phyloP scores from a whole-genome alignment of 2,329 filamentous ascomycete species.

The Fusarium acutatum region DNA sequence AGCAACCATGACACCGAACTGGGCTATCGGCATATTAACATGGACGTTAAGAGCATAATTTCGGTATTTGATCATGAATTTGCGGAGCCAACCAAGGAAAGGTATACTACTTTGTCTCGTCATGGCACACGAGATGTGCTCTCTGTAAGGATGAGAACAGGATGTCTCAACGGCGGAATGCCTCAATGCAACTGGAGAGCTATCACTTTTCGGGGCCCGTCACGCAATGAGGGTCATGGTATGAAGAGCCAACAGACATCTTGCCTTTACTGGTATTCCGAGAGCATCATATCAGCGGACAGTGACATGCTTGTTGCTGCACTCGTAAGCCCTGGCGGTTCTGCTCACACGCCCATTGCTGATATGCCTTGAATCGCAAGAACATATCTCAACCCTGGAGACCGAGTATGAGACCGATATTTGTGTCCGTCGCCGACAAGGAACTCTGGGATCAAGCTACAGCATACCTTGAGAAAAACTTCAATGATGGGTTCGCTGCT shows the following conservation, averaged over 20 bases:
- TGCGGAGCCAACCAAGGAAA: neutral
- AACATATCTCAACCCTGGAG: neutral
- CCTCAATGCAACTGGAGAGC: neutral
- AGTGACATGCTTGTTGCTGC: constrained; percentile 1
- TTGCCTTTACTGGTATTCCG: constrained; percentile 18
- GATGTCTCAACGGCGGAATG: neutral
- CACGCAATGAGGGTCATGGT: neutral
- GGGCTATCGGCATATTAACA: neutral
- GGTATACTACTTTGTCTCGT: neutral
- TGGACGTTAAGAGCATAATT: neutral
- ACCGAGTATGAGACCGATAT: neutral
- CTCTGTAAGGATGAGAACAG: neutral
- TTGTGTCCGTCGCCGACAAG: neutral
- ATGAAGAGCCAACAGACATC: neutral
- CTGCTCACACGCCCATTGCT: neutral
- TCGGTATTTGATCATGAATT: neutral
- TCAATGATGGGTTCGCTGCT: neutral
- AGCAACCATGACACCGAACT: neutral
- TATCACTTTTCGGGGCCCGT: neutral
- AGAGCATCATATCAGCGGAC: neutral
- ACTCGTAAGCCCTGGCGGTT: neutral
- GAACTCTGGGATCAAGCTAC: constrained; percentile 13
- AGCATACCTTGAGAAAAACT: neutral
- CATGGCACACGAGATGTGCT: neutral
- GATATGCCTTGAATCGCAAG: neutral